Evolutionary conservation across 2,329 filamentous ascomycete genomes (phyloP), one percentile per base, ranked within the genome.

Genomic region (Fusarium domesticum): DNA sequence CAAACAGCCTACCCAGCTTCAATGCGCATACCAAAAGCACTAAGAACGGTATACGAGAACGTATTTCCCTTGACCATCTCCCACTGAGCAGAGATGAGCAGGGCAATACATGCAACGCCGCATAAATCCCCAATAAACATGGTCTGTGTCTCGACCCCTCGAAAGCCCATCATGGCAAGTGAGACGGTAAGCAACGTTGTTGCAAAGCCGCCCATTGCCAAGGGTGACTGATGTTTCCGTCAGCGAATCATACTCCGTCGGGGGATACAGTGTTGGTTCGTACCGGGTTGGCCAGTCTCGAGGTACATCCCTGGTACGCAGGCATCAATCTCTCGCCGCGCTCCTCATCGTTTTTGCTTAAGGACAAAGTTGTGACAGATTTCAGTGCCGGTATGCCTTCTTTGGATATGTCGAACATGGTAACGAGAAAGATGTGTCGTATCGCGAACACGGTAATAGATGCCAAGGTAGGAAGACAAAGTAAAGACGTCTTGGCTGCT

Each of bases 71-170:
- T 41, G 6, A 54, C 51, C 52, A 64, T 54, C 33, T 50, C 53
- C 61, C 61, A 64, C 31, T 64, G 61, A 1, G 59, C 61, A 11
- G 48, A 54, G 11, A 64, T 61, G 32, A 64, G 45, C 35, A 64
- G 49, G 10, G 58, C 61, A 4, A 63, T 32, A 6, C 56, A 47
- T 6, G 61, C 58, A 4, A 59, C 54, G n/a, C 63, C 61, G 39
- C 61, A 63, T 1, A 63, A 39, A 16, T 63, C 53, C 5, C 50
- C 61, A 17, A 63, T 46, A 31, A 62, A 62, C 16, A 63, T 42
- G 0, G 57, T 63, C 45, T 62, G 59, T 4, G 40, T 53, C 11
- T 48, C 34, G 2, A 63, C 61, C 4, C 54, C 60, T 5, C 59
- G 57, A 36, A 60, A 57, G 6, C 55, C 56, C 59, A 63, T 63